These are phyloP conservation scores for Sarocladium brachiariae DNA, from an alignment of 2,329 filamentous ascomycete species.

Conservation along the genomic window DNA sequence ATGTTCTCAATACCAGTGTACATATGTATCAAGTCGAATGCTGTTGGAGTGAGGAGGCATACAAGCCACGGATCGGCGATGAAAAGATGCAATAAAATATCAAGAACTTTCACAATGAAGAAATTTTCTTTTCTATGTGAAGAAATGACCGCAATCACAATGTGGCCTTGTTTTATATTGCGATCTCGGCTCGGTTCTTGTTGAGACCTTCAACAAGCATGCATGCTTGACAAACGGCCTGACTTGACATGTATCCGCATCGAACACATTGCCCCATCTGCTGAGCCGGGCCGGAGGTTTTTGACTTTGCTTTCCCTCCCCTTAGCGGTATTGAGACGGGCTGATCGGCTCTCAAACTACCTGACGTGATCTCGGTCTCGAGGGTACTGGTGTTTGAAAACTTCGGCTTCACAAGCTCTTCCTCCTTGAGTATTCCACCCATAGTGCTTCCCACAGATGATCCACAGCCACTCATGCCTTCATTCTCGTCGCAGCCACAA, in stretches of 20 bases:
- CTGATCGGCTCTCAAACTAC: slow-evolving; percentile 14
- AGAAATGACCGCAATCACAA: slow-evolving; percentile 14
- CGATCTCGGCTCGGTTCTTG: slow-evolving; percentile 60
- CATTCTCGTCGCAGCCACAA: slow-evolving; percentile 30
- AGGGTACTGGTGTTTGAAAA: slow-evolving; percentile 15
- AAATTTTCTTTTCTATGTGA: not conserved
- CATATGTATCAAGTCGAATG: slow-evolving; percentile 10
- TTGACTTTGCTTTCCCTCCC: slow-evolving; percentile 21
- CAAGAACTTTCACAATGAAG: slow-evolving; percentile 1
- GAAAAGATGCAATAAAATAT: slow-evolving; percentile 10
- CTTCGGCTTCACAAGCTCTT: slow-evolving; percentile 22
- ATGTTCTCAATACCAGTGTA: slow-evolving; percentile 9
- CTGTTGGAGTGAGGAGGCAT: not conserved
- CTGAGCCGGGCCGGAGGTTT: slow-evolving; percentile 46
- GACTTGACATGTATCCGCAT: slow-evolving; percentile 94
- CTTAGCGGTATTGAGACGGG: slow-evolving; percentile 29
- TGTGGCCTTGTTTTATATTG: slow-evolving; percentile 32
- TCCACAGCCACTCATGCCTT: slow-evolving; percentile 62
- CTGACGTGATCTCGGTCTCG: slow-evolving; percentile 26
- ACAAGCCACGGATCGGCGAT: not conserved
- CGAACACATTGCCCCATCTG: slow-evolving; percentile 75
- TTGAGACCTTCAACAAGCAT: slow-evolving; percentile 84
- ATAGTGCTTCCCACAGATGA: slow-evolving; percentile 20
- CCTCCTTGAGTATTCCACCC: slow-evolving; percentile 41
- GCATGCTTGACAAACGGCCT: slow-evolving; percentile 90